These are phyloP conservation scores for Chaetomium cochliodes DNA, from an alignment of 495 filamentous ascomycete genomes.

Conservation along the genomic window DNA sequence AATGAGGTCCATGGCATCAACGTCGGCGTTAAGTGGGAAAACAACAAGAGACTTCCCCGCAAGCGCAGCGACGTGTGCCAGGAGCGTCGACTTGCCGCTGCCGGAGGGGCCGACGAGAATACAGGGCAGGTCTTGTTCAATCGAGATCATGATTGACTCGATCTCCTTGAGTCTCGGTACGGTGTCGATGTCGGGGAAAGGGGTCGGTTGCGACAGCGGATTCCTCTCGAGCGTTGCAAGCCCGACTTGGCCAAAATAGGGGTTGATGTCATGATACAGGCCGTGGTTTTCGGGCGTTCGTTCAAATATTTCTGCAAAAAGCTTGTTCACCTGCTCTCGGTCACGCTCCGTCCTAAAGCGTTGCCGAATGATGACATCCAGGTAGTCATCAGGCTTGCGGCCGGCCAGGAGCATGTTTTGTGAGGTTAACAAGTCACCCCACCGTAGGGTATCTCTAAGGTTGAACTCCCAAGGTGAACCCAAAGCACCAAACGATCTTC, in stretches of 20 bases:
- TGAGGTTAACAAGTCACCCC: constrained; percentile 71
- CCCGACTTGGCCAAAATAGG: constrained; percentile 64
- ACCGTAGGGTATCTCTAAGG: constrained; percentile 84
- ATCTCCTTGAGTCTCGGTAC: constrained; percentile 62
- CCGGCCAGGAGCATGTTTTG: constrained; percentile 54
- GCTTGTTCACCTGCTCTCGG: constrained; percentile 55
- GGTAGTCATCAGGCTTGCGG: constrained; percentile 62
- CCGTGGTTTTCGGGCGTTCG: constrained; percentile 53
- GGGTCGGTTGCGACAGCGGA: constrained; percentile 52
- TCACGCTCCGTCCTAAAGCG: constrained; percentile 76
- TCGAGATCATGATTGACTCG: constrained; percentile 83
- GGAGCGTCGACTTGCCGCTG: constrained; percentile 76
- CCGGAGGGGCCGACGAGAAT: constrained; percentile 85
- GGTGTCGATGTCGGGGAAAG: constrained; percentile 55
- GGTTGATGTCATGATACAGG: constrained; percentile 60
- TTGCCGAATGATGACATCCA: constrained; percentile 81
- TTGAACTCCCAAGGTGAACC: constrained; percentile 98
- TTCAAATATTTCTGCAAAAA: constrained; percentile 55
- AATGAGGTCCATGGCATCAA: constrained; percentile 94
- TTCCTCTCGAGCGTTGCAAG: constrained; percentile 67
- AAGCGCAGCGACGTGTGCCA: constrained; percentile 74
- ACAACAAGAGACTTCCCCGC: constrained; percentile 70
- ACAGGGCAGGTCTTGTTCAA: constrained; percentile 82
- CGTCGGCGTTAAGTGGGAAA: constrained; percentile 84
- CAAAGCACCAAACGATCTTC: constrained; percentile 66